Conservation (phyloP, 1,284 basidiomycete species). For the Pseudozyma sp. region DNA sequence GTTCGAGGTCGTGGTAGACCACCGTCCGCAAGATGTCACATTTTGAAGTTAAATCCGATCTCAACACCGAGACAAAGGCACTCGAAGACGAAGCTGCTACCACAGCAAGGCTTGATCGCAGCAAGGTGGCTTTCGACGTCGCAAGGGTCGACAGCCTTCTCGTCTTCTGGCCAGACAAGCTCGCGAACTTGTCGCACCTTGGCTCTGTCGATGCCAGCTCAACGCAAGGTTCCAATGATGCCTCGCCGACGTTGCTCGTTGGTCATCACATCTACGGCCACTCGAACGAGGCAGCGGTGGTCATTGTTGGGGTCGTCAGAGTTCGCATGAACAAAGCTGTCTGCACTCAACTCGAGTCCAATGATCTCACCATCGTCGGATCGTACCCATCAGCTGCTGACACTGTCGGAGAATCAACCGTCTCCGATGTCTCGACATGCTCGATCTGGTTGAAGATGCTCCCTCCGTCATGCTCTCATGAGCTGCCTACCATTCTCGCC, state of each 20-base stretch:
- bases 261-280: constrained; percentile 22
- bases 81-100: background rate
- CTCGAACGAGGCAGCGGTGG: constrained; percentile 21
- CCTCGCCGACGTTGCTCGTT: constrained; percentile 6
- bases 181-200: constrained; percentile 12
- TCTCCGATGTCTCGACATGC: background rate
- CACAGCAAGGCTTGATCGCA: too few relatives aligned
- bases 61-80: background rate
- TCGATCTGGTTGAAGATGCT: constrained; percentile 15
- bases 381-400: background rate
- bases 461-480: background rate
- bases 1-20: constrained; percentile 47
- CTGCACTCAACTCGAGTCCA: constrained; percentile 1
- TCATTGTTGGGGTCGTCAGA: constrained; percentile 20
- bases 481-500: constrained; percentile 13
- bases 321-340: background rate
- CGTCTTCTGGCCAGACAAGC: constrained; percentile 44
- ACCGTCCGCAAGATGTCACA: constrained; percentile 15
- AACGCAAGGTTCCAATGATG: background rate
- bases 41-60: constrained; percentile 25
- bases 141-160: constrained; percentile 23
- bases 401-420: background rate
- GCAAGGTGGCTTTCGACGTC: background rate
- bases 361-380: constrained; percentile 14
- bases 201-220: background rate